Base-by-base conservation (phyloP, 2,329 filamentous ascomycete species). In the Fusarium pilosicola region DNA sequence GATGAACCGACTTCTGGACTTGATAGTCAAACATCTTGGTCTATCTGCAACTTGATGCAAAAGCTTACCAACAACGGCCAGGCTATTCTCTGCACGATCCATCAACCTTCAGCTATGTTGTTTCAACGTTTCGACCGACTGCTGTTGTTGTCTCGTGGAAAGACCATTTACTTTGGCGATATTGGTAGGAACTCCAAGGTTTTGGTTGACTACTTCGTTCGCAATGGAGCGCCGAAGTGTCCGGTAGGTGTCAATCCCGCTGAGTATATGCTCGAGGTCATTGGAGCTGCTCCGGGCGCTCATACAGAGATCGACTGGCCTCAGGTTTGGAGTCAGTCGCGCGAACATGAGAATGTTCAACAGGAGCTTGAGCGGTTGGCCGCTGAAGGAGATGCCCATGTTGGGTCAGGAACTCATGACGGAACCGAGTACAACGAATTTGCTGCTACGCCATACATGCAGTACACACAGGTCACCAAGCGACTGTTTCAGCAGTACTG, bases 81-180 rank as follows among this genome's bases (percentile, higher is more conserved):
- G 73, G 85, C 86, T 17, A 80, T 88, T 4, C 79, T 88, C 0
- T 86, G 85, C 54, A 88, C 86, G 0, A 86, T 88, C 14, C 86
- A 88, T 71, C 86, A 88, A 61, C 86, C 86, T 2, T 84, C 81
- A 4, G 85, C 85, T 0, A 83, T 86, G 68, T 75, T 88, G 7
- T 88, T 88, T 75, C 81, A 85, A 59, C 82, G 85, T 39, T 87
- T 91, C 58, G 89, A 91, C 67, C 86, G 86, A 14, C 83, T 91
- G 1, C 81, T 91, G 3, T 87, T 92, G 74, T 83, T 92, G 5
- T 88, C 88, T 17, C 85, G 89, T 36, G 90, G 90, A 3, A 88
- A 85, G 76, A 91, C 89, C 0, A 89, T 92, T 10, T 92, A 92
- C 78, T 92, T 92, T 77, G 90, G 90, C 28, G 87, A 91, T 3